Base-by-base conservation (phyloP, 345 rosid species). In the Conringia planisiliqua region DNA sequence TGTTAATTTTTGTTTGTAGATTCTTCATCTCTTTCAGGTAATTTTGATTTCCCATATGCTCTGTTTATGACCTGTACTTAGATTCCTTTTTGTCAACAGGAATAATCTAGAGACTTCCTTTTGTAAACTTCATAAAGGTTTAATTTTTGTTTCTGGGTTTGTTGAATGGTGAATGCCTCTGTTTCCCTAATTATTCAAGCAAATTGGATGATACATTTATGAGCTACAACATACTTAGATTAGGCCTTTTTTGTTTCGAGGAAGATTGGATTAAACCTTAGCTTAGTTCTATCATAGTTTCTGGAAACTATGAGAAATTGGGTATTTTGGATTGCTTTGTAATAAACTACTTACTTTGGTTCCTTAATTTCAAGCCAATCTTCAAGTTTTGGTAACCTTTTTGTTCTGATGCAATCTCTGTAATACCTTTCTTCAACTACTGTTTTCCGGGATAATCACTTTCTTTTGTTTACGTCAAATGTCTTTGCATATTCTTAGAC, bases 351-450 rank as follows among this genome's bases (percentile, higher is more conserved):
- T 10, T 38, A 59, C 40, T 66, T 68, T 60, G 40, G 43, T 62
- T 42, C 63, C 24, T 69, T 76, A 46, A 47, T 46, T 17, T 16
- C 10, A 44, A 33, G 10, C 16, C 24, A 43, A 57, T 51, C 38
- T 64, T 56, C 39, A 74, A n/a, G 47, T 33, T 44, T 70, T 70
- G 35, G 52, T 55, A 54, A 54, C 32, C 17, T 17, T 10, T 64
- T 43, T 3, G 3, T 55, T 59, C 47, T n/a, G 32, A 58, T 66
- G 27, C 59, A 74, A 46, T 22, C 71, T 27, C 1, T 8, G 13
- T 27, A 20, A 69, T 76, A 77, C 80, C 68, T 77, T 77, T 46
- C 80, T 71, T 69, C 54, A 77, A n/a, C 9, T 24, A 24, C 14
- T 70, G 58, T 61, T 55, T 69, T 68, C 67, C 52, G 20, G 72